phyloP scores from a whole-genome alignment of 768 basidiomycete genomes.

The Russula vinacea region DNA sequence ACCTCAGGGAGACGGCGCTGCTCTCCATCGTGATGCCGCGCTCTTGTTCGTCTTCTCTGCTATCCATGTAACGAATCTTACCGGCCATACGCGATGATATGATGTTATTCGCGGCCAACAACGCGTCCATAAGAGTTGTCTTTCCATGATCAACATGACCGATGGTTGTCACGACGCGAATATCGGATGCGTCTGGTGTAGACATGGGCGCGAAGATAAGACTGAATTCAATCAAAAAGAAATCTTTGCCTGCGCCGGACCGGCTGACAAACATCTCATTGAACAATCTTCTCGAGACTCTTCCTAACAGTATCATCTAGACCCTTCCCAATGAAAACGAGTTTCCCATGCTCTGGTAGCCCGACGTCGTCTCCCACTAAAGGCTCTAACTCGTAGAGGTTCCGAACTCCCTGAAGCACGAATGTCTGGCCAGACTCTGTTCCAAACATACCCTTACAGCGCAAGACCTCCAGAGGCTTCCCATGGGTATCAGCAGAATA shows the following conservation, averaged over 20 bases:
- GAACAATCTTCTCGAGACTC: slow-evolving; percentile 45
- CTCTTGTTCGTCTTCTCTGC: slow-evolving; percentile 95
- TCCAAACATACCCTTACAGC: slow-evolving; percentile 83
- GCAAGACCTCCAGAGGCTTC: slow-evolving; percentile 55
- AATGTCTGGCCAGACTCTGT: slow-evolving; percentile 53
- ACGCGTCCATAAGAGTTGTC: slow-evolving; percentile 90
- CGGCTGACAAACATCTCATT: slow-evolving; percentile 4
- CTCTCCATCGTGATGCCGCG: slow-evolving; percentile 99
- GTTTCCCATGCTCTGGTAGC: slow-evolving; percentile 64
- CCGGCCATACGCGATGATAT: slow-evolving; percentile 94
- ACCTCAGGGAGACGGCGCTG: slow-evolving; percentile 87
- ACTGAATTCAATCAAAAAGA: background rate
- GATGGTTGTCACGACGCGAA: slow-evolving; percentile 80
- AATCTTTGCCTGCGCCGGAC: slow-evolving; percentile 9
- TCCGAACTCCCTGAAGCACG: slow-evolving; percentile 89
- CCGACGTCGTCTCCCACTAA: slow-evolving; percentile 42
- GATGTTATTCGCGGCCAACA: slow-evolving; percentile 96
- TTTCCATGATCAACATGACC: slow-evolving; percentile 97
- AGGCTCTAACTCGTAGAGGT: slow-evolving; percentile 71
- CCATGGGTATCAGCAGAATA: slow-evolving; percentile 21
- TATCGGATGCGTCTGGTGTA: slow-evolving; percentile 41
- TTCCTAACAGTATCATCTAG: slow-evolving; percentile 53
- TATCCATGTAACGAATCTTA: slow-evolving; percentile 93
- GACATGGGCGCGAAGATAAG: slow-evolving; percentile 12
- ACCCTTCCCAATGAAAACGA: slow-evolving; percentile 86